Evolutionary conservation across 495 filamentous ascomycete species (phyloP).

Genomic region (Penicillium nucicola): DNA sequence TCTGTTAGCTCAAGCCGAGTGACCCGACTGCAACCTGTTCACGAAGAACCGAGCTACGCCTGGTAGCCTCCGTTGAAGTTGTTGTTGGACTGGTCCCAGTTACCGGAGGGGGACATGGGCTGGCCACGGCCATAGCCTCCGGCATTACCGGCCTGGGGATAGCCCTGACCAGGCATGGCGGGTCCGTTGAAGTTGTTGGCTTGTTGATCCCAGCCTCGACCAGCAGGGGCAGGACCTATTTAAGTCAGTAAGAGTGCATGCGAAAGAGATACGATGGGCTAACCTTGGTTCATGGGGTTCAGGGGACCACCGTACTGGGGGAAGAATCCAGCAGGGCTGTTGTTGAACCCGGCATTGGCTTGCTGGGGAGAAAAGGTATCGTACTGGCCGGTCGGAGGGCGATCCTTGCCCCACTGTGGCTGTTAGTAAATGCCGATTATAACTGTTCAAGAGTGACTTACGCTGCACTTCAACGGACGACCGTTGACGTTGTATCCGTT

Average conservation of each 20-base stretch:
- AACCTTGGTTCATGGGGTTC: conserved; percentile 70
- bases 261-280: conserved; percentile 24
- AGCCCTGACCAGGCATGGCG: conserved; percentile 56
- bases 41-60: conserved; percentile 32
- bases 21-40: conserved; percentile 9
- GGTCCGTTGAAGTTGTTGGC: conserved; percentile 55
- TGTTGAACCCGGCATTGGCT: conserved; percentile 58
- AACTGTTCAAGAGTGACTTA: conserved; percentile 49
- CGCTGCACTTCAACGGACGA: conserved; percentile 96
- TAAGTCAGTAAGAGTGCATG: conserved; percentile 22
- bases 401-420: conserved; percentile 95
- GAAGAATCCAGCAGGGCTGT: conserved; percentile 81
- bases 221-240: conserved; percentile 56
- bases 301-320: conserved; percentile 79
- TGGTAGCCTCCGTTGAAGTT: conserved; percentile 56
- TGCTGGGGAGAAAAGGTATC: conserved; percentile 75
- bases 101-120: conserved; percentile 64
- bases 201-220: conserved; percentile 63
- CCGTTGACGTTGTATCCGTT: conserved; percentile 98
- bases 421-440: conserved; percentile 24
- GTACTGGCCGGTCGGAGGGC: conserved; percentile 80
- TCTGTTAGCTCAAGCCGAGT: conserved; percentile 13
- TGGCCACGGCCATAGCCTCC: conserved; percentile 83
- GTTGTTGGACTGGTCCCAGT: conserved; percentile 62
- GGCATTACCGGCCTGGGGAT: conserved; percentile 62